Conservation (phyloP, 2,329 filamentous ascomycete species). For the Neopestalotiopsis sp. region DNA sequence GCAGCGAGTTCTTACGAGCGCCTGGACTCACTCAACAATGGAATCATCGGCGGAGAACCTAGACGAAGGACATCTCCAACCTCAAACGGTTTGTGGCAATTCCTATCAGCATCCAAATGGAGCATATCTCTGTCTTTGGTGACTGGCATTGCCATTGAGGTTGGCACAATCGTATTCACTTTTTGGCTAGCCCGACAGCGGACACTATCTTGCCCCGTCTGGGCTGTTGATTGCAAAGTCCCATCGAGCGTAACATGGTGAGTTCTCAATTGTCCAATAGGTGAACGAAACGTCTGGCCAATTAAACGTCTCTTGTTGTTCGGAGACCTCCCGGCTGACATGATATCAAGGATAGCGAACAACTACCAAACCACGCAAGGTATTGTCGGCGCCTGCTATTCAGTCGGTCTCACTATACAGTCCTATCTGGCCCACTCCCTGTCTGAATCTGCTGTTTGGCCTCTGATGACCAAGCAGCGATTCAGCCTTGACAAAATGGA, state of each 20-base stretch:
- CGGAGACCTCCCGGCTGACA: background rate
- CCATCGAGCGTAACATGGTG: background rate
- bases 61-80: background rate
- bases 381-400: background rate
- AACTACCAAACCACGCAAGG: background rate
- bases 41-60: background rate
- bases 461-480: background rate
- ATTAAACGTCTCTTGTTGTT: no score
- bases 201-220: background rate
- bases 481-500: background rate
- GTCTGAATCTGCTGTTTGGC: background rate
- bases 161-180: background rate
- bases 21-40: background rate
- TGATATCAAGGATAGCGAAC: background rate
- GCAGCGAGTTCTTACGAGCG: background rate
- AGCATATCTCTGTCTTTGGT: background rate
- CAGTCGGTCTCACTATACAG: background rate
- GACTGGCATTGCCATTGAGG: background rate
- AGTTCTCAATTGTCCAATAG: no score
- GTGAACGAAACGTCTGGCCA: no score
- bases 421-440: background rate
- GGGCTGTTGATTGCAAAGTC: background rate
- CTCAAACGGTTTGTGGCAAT: background rate
- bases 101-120: background rate
- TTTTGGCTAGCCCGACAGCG: background rate